phyloP scores from a whole-genome alignment of 2,329 filamentous ascomycete genomes.

The Trichoderma pleuroti region DNA sequence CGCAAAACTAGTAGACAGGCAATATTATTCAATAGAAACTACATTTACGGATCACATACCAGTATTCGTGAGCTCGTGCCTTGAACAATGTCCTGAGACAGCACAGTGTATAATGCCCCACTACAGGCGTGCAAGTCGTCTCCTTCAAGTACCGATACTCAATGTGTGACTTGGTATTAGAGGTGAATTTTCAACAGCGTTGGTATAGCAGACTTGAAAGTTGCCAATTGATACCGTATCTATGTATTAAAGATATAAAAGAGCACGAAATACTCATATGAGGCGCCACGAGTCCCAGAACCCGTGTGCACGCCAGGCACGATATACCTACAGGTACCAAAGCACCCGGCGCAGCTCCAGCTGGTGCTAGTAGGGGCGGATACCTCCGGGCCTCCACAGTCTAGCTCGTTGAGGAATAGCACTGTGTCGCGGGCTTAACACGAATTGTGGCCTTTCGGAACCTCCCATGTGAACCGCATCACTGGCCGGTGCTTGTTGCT shows the following conservation, averaged over 20 bases:
- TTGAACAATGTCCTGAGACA: neutral
- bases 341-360: neutral
- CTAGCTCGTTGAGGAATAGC: constrained; percentile 8
- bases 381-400: constrained; percentile 10
- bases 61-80: neutral
- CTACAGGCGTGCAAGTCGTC: neutral
- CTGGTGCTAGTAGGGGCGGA: neutral
- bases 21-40: neutral
- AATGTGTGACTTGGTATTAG: neutral
- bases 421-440: constrained; percentile 17
- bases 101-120: constrained; percentile 1
- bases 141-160: neutral
- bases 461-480: constrained; percentile 9
- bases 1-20: neutral
- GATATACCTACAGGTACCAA: neutral
- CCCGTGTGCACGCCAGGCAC: neutral
- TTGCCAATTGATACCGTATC: neutral
- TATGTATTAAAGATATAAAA: neutral
- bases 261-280: neutral
- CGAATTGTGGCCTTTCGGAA: constrained; percentile 17
- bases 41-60: neutral
- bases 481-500: neutral
- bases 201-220: neutral
- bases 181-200: neutral
- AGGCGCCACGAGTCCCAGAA: neutral